Percentiles rank a stretch among this genome's conserved stretches.
Conservation (phyloP, 805 yeast species). For the Saturnispora gosingensis region DNA sequence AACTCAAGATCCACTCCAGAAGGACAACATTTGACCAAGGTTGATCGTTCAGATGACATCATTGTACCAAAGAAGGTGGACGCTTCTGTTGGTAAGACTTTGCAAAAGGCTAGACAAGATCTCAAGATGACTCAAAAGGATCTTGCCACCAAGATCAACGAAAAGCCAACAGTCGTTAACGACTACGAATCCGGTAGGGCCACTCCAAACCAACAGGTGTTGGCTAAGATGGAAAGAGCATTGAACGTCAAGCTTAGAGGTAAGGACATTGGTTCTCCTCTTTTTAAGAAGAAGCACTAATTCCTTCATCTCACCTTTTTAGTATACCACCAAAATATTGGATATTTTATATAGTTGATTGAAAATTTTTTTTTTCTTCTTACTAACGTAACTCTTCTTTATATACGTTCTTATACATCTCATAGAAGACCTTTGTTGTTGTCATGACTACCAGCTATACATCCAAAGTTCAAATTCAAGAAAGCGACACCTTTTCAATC, state of each 20-base stretch:
- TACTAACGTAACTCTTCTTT: not conserved
- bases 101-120: constrained; percentile 76
- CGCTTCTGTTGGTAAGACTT: constrained; percentile 75
- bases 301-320: not conserved
- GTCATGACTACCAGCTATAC: constrained; percentile 29
- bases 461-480: constrained; percentile 32
- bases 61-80: constrained; percentile 88
- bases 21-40: constrained; percentile 89
- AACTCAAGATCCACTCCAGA: constrained; percentile 65
- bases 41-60: constrained; percentile 89
- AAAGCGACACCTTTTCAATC: constrained; percentile 47
- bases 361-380: not conserved
- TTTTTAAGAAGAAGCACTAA: constrained; percentile 45
- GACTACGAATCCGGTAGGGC: constrained; percentile 98
- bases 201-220: constrained; percentile 88
- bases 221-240: constrained; percentile 87
- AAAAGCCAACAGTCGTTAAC: constrained; percentile 89
- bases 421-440: not conserved
- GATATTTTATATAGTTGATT: not conserved
- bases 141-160: constrained; percentile 89
- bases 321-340: not conserved
- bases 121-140: constrained; percentile 91
- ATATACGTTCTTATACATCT: not conserved
- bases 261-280: constrained; percentile 86
- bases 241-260: constrained; percentile 94